Base-by-base conservation (phyloP, 2,329 filamentous ascomycete genomes). In the Fusarium robinianum region DNA sequence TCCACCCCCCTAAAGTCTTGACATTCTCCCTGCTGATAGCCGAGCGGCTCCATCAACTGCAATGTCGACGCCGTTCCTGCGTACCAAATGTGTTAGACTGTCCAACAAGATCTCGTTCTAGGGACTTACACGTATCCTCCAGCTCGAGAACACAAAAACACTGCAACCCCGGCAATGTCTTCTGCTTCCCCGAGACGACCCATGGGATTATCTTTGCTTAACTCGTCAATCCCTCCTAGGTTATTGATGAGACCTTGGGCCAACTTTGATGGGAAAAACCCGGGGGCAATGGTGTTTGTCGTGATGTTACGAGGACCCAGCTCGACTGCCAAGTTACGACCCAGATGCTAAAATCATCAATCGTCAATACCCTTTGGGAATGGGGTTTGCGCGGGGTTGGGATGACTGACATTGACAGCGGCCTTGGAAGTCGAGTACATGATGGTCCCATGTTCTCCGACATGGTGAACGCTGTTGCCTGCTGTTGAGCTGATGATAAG, bases 201-300 rank as follows among this genome's bases (percentile, higher is more conserved):
- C 52, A 81, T 76, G 7, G 80, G 80, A 40, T 73, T 80, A 27
- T 68, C 68, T 34, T 73, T 72, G 16, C 70, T 76, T 26, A 83
- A 51, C 39, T 67, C 67, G 12, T 78, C 71, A 27, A 68, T 67
- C 3, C 85, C 85, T 9, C 85, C 85, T 32, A 75, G 69, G 53
- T 77, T 65, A 46, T 79, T 76, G 65, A 88, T 85, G 29, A 88
- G 60, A 0, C 79, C 84, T 41, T 73, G 77, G 1, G 84, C 81
- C 76, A 88, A 80, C 67, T 86, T 86, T 3, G 77, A 81, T 3
- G 83, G 81, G 66, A 85, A 87, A 64, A 87, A 85, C 0, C 84
- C 84, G 0, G 85, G 85, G 1, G 82, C 81, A 39, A 88, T 79
- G 31, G 79, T 76, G 57, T 88, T 88, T 45, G 79, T 78, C 8